Percentiles rank a stretch among this genome's conserved stretches.
These are phyloP conservation scores for Stephanodiscus triporus DNA, from an alignment of 108 stramenopile species.

Conservation along the genomic window DNA sequence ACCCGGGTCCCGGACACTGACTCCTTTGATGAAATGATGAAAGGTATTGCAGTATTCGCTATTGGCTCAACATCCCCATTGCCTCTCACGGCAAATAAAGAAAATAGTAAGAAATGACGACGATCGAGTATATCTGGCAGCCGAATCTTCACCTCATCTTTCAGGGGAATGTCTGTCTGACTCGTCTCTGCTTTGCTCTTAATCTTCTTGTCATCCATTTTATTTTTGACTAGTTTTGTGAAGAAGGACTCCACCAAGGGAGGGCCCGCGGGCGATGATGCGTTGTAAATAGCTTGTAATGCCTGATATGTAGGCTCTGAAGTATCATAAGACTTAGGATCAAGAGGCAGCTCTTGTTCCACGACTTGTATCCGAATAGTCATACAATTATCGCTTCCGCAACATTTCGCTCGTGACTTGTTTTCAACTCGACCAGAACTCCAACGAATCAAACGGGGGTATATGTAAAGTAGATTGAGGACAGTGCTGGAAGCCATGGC, in stretches of 20 bases:
- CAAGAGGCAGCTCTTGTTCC: constrained; percentile 31
- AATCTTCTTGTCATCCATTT: constrained; percentile 5
- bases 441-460: constrained; percentile 63
- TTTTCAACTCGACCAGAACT: background rate
- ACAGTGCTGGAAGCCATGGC: constrained; percentile 49
- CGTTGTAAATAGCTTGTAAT: constrained; percentile 65
- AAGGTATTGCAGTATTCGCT: constrained; percentile 69
- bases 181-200: constrained; percentile 16
- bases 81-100: constrained; percentile 59
- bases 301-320: constrained; percentile 44
- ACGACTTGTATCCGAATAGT: constrained; percentile 65
- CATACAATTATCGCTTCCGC: constrained; percentile 22
- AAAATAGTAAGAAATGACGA: constrained; percentile 68
- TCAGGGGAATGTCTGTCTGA: constrained; percentile 53
- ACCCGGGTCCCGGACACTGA: constrained; percentile 54
- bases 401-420: constrained; percentile 1
- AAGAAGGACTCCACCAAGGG: constrained; percentile 62
- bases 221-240: constrained; percentile 51
- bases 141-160: constrained; percentile 83
- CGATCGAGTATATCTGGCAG: constrained; percentile 81
- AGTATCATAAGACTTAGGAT: constrained; percentile 42
- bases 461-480: constrained; percentile 78
- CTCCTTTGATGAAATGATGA: constrained; percentile 70
- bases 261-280: constrained; percentile 67
- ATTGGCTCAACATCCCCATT: constrained; percentile 35